Percentiles rank a stretch among this genome's conserved stretches.
Evolutionary conservation across 305 asterid genomes (phyloP).

Genomic region (Fraxinus albicans): DNA sequence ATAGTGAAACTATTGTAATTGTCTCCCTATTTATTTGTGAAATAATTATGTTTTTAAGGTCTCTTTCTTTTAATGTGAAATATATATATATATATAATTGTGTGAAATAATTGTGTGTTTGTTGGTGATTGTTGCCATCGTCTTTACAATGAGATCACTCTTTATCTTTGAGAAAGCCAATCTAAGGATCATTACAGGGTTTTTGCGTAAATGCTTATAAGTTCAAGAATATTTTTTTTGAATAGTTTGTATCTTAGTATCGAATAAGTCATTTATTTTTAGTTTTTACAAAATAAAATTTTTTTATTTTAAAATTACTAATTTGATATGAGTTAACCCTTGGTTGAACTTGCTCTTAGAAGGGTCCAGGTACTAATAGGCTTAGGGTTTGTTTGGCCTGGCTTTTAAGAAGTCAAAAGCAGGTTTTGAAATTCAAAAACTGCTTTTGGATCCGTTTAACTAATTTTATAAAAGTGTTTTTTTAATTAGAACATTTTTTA

Average conservation of each 20-base stretch:
- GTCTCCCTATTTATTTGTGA: constrained; percentile 28
- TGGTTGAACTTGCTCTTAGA: background rate
- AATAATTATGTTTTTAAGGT: background rate
- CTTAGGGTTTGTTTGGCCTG: background rate
- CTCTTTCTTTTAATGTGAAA: no score
- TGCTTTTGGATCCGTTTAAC: background rate
- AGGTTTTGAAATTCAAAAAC: background rate
- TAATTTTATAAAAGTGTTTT: no score
- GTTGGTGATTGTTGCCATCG: background rate
- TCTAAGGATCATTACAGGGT: background rate
- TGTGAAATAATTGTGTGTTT: no score
- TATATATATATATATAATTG: no score
- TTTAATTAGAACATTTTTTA: no score
- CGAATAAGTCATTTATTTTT: background rate
- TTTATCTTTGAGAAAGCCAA: background rate
- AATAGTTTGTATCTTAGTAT: no score
- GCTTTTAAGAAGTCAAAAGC: background rate
- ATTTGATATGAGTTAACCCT: background rate
- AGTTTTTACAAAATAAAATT: background rate
- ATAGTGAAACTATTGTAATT: constrained; percentile 27
- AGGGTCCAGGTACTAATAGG: background rate
- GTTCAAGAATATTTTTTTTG: no score
- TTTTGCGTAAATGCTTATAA: background rate
- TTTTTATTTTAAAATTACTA: no score
- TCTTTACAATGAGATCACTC: background rate